Evolutionary conservation across 306 rosid genomes (phyloP).

Genomic region (Dalbergia cultrata): DNA sequence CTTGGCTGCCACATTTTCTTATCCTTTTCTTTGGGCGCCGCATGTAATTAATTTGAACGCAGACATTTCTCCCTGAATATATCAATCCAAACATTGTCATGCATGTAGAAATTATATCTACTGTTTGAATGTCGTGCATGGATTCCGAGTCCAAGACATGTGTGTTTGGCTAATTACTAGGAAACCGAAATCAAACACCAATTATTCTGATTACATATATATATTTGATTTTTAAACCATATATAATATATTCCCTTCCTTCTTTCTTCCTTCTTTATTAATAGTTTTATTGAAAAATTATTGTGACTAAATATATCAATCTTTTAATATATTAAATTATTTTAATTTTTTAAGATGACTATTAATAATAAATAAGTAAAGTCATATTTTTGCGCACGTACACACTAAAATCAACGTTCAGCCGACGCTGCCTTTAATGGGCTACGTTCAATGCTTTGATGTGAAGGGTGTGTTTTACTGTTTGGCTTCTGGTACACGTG

Average conservation of each 20-base stretch:
- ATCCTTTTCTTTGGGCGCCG: conserved; percentile 46
- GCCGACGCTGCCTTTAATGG: conserved; percentile 47
- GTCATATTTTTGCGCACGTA: neutral
- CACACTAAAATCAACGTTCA: conserved; percentile 55
- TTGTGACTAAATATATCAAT: too few relatives aligned
- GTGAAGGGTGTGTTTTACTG: neutral
- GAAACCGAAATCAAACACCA: neutral
- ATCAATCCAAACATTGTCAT: conserved; percentile 39
- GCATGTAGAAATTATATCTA: conserved; percentile 47
- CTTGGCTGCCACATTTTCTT: conserved; percentile 8
- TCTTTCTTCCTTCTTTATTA: too few relatives aligned
- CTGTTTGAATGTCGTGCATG: conserved; percentile 30
- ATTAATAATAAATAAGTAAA: too few relatives aligned
- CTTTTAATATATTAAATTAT: too few relatives aligned
- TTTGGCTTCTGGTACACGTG: conserved; percentile 3
- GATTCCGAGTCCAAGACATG: conserved; percentile 46
- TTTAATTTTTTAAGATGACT: too few relatives aligned
- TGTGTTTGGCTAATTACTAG: conserved; percentile 35
- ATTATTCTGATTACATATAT: neutral
- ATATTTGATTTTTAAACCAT: neutral
- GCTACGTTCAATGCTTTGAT: conserved; percentile 49
- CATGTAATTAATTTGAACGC: conserved; percentile 41
- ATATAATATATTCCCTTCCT: too few relatives aligned
- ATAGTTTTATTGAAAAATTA: too few relatives aligned
- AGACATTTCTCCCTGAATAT: conserved; percentile 1